Conservation (phyloP, 2,329 filamentous ascomycete genomes). For the Eutypella sp. region DNA sequence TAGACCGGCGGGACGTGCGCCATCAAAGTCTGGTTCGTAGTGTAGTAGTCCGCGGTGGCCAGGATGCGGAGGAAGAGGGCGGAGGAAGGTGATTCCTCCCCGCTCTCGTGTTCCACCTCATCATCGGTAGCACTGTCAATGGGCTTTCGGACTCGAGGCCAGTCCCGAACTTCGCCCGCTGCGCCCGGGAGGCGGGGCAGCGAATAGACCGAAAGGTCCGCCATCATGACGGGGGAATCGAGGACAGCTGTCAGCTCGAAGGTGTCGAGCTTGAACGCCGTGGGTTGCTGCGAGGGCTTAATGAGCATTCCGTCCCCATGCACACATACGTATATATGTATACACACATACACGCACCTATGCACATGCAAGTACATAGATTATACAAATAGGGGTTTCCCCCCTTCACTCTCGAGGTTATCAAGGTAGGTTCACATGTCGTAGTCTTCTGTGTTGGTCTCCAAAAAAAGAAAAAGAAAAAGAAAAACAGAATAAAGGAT, state of each 20-base stretch:
- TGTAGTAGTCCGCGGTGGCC: conserved; percentile 81
- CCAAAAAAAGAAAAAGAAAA: too few species aligned
- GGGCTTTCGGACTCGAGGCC: conserved; percentile 13
- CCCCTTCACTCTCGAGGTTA: too few species aligned
- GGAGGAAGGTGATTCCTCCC: too few species aligned
- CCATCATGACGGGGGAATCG: conserved; percentile 55
- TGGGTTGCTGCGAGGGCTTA: conserved; percentile 71
- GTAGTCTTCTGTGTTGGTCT: too few species aligned
- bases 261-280: conserved; percentile 66
- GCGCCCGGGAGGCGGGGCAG: conserved; percentile 38
- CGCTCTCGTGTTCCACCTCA: too few species aligned
- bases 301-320: conserved; percentile 7
- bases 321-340: too few species aligned
- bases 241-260: conserved; percentile 59
- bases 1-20: conserved; percentile 64
- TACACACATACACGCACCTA: too few species aligned
- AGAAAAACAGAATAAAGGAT: too few species aligned
- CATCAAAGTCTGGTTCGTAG: conserved; percentile 72
- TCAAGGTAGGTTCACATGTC: too few species aligned
- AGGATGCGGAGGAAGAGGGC: conserved; percentile 72
- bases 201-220: conserved; percentile 61
- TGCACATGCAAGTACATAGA: too few species aligned
- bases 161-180: conserved; percentile 6
- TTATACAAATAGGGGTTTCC: too few species aligned
- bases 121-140: conserved; percentile 50